Evolutionary conservation across 1,284 basidiomycete genomes (phyloP), one percentile per base, ranked within the genome.

Genomic region (Ustilago nuda): DNA sequence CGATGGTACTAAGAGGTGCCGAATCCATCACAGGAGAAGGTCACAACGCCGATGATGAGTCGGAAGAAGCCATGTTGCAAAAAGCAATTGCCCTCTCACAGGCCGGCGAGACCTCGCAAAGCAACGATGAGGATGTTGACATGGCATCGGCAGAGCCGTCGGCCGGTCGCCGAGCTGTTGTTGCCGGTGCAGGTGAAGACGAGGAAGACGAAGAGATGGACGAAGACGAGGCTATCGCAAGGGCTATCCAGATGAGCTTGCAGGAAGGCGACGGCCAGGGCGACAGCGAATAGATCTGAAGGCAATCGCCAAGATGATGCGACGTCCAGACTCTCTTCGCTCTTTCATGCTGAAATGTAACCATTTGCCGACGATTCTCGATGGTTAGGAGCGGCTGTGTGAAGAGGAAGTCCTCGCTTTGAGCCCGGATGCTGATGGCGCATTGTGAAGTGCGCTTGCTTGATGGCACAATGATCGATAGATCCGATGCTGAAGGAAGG

Each of bases 181-280:
- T 81, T 5, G 81, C 79, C 8, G 81, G 80, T 27, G 52, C 67
- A 15, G 63, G 57, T 46, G 76, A 79, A 11, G 82, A 73, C 35
- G 83, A 83, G 54, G 82, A 84, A 9, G 84, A 85, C 50, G 84
- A 84, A 52, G 84, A 85, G 56, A 83, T 85, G 82, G 74, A 80
- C 43, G 84, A 85, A 58, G 84, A 85, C 53, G 83, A 85, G 60
- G 84, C 84, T 23, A 85, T 85, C 57, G 82, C 84, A 13, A 68
- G 80, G 41, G 84, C 84, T 13, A 85, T 85, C 48, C 79, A 85
- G 62, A 84, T 85, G 82, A 85, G 83, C 57, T 48, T 85, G 64
- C 73, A 76, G 65, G 73, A 76, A 30, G 68, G 68, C 41, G 68
- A 68, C n/a, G 68, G 63, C 37, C 52, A 70, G 48, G 60, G 54